Conservation (phyloP, 2,329 filamentous ascomycete species). For the Penicillium frequentans region DNA sequence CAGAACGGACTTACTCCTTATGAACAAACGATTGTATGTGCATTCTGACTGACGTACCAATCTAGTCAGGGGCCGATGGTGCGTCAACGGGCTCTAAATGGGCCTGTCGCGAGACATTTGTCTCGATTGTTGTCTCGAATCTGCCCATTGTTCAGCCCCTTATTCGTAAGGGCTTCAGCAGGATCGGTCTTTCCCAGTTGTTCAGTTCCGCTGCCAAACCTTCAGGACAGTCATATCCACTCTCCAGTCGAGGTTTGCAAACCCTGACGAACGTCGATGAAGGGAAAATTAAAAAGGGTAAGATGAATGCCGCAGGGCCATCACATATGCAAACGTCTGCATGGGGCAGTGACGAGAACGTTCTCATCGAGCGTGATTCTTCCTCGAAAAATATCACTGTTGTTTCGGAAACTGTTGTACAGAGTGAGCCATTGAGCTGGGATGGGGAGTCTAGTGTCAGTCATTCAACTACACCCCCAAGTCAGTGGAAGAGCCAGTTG, state of each 20-base stretch:
- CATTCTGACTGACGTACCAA: not conserved
- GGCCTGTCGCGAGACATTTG: constrained; percentile 45
- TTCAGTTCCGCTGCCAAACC: constrained; percentile 24
- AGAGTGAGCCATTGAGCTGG: constrained; percentile 20
- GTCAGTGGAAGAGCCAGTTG: constrained; percentile 7
- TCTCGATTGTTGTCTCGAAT: constrained; percentile 43
- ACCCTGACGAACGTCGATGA: constrained; percentile 16
- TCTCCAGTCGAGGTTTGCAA: constrained; percentile 15
- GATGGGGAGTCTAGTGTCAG: not conserved
- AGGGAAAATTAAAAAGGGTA: constrained; percentile 11
- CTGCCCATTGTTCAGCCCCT: constrained; percentile 41
- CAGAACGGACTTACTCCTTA: not conserved
- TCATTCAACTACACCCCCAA: constrained; percentile 11
- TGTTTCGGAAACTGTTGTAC: constrained; percentile 26
- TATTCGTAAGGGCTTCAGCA: constrained; percentile 24
- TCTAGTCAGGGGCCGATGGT: constrained; percentile 33
- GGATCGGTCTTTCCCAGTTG: constrained; percentile 27
- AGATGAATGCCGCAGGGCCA: constrained; percentile 7
- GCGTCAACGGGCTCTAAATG: constrained; percentile 40
- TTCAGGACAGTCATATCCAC: constrained; percentile 20
- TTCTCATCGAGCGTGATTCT: constrained; percentile 11
- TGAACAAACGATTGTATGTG: not conserved
- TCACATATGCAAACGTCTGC: constrained; percentile 18
- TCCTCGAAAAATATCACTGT: constrained; percentile 25
- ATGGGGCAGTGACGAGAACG: constrained; percentile 33